These are phyloP conservation scores for Backusella sp. DNA, from an alignment of 192 early-diverging fungal species.

Conservation along the genomic window DNA sequence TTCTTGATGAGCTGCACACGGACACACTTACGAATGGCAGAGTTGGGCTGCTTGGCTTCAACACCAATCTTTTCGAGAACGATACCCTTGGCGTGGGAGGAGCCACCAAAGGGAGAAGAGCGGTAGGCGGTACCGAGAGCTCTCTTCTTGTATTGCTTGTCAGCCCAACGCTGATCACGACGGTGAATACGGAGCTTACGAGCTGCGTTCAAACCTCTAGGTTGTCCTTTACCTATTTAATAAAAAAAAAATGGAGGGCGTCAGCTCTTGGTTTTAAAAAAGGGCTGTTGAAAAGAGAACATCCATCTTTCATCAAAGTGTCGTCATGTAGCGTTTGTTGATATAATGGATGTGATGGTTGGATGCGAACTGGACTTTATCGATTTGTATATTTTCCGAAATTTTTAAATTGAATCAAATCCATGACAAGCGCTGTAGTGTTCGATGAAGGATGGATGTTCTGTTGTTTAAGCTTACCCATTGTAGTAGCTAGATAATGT, in stretches of 20 bases:
- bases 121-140: conserved; percentile 97
- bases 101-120: conserved; percentile 98
- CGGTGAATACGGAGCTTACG: conserved; percentile 97
- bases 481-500: conserved; percentile 1
- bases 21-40: conserved; percentile 99
- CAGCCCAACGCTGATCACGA: conserved; percentile 98
- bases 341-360: neutral
- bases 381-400: neutral
- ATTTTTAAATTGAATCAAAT: neutral
- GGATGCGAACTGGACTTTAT: neutral
- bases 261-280: neutral
- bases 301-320: neutral
- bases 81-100: conserved; percentile 99
- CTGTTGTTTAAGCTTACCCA: neutral
- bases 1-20: conserved; percentile 99
- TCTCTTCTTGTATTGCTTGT: conserved; percentile 98
- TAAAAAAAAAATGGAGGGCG: neutral
- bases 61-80: conserved; percentile 99
- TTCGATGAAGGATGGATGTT: neutral
- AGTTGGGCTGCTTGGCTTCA: conserved; percentile 99
- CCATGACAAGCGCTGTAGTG: neutral
- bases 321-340: neutral
- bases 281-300: neutral
- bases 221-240: conserved; percentile 81
- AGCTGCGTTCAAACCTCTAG: conserved; percentile 98